Base-by-base conservation (phyloP, 495 filamentous ascomycete species). In the Lindgomyces ingoldianus region DNA sequence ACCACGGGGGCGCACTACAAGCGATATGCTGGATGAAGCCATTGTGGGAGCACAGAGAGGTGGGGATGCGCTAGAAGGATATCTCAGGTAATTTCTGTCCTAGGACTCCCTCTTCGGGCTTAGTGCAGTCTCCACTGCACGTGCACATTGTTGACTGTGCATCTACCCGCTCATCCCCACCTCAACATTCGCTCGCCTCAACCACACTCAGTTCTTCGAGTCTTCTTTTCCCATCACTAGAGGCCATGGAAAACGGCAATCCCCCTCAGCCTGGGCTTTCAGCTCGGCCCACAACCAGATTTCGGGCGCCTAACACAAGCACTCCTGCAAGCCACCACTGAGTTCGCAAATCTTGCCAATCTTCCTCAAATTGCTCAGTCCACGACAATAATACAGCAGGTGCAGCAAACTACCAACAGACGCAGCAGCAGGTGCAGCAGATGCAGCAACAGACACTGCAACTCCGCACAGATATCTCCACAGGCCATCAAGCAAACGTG, bases 1-100 rank as follows among this genome's bases (percentile, higher is more conserved):
- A 76, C 73, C 73, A 54, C 73, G 65, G 8, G 74, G 64, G 42
- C 68, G 57, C 10, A 70, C 45, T 26, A 70, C 42, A 6, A 67
- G 58, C 26, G 45, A 26, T 22, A 70, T 57, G n/a, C 56, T 26
- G n/a, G 47, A 12, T 6, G 62, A 62, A 49, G 57, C 46, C 67
- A 65, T 70, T 22, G 29, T 41, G 50, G 66, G 4, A 25, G 6
- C 18, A 14, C 18, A 50, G 11, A 8, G 18, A 22, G 25, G 4
- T 4, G 4, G 8, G 22, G 14, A 14, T 11, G 25, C 18, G 47
- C 14, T 19, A 14, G 9, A 2, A 22, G 4, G 22, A 14, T 26
- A 2, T 4, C 18, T 22, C 25, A 4, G 47, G 25, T 22, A 22
- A 22, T 26, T 11, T 22, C 24, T 19, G 51, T 19, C 48, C 27